Evolutionary conservation across 202 grass and related monocot genomes (phyloP), one percentile per base, ranked within the genome.

Genomic region (Carex sylvatica): DNA sequence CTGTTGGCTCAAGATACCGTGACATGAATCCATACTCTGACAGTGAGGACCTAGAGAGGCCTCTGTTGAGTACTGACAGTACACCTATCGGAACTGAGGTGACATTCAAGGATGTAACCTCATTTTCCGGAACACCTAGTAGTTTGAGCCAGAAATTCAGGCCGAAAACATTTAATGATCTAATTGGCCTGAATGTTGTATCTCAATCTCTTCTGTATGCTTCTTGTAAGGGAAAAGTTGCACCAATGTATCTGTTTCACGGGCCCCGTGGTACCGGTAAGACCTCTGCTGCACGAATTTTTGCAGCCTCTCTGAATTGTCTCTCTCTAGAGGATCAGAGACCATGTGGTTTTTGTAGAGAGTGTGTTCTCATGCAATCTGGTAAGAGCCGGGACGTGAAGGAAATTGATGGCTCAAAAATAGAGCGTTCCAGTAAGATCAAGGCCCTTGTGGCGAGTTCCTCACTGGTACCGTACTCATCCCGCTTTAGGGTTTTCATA

Each of bases 71-170:
- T 59, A 83, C 89, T 5, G 89, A 91, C 33, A 89, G 85, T 31
- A 82, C 80, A 4, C 88, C 82, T 36, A 81, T 40, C 6, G 80
- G 63, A 7, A 91, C 96, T 20, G 92, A 90, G 20, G 74, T 33
- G 49, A 86, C 75, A 42, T 95, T 77, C 46, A 87, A 84, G 72
- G 83, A 88, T 40, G 28, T 70, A 55, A 84, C 84, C 30, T 89
- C 92, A 52, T 93, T 84, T 78, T 87, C 91, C 15, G 89, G 91
- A 53, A 95, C 89, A 3, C 89, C 92, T 2, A 87, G 92, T 78
- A 95, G 88, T 92, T 89, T 98, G 87, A 95, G 96, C 61, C 89
- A 98, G 89, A 98, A 98, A 80, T 98, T 91, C 78, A 93, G 91
- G 40, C 96, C 96, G 18, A 90, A 89, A 49, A 88, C 92, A 47